These are phyloP conservation scores for Kurtzmaniella natalensis DNA, from an alignment of 1,139 yeast species.

Conservation along the genomic window DNA sequence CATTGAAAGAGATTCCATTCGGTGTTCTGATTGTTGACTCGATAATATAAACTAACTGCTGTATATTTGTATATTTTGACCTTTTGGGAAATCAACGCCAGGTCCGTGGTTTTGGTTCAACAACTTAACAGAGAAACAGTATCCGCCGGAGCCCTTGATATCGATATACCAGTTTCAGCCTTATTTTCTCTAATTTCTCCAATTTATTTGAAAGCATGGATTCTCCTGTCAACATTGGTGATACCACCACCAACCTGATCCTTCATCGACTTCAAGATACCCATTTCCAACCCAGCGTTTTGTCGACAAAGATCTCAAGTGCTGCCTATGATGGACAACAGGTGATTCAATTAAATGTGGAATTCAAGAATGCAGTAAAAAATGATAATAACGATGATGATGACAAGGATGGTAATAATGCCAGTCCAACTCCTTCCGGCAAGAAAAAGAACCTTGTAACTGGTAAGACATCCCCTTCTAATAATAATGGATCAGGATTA, in stretches of 20 bases:
- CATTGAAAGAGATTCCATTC: too few species aligned
- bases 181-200: too few species aligned
- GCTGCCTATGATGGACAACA: conserved; percentile 37
- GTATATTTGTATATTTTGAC: too few species aligned
- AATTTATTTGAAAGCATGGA: conserved; percentile 33
- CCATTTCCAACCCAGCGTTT: conserved; percentile 23
- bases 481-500: too few species aligned
- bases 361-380: conserved; percentile 14
- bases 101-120: too few species aligned
- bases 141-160: background rate
- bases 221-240: conserved; percentile 44
- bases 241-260: conserved; percentile 40
- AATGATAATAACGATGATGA: background rate
- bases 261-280: conserved; percentile 34
- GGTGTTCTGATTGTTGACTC: too few species aligned
- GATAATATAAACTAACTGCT: too few species aligned
- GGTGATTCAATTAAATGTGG: conserved; percentile 31
- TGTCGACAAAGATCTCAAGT: conserved; percentile 21
- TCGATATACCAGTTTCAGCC: background rate
- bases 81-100: too few species aligned
- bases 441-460: background rate
- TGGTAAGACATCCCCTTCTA: too few species aligned
- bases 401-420: conserved; percentile 4
- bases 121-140: background rate
- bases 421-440: background rate